Conservation (phyloP, 78 protist species). For the Planoprotostelium fungivorum region DNA sequence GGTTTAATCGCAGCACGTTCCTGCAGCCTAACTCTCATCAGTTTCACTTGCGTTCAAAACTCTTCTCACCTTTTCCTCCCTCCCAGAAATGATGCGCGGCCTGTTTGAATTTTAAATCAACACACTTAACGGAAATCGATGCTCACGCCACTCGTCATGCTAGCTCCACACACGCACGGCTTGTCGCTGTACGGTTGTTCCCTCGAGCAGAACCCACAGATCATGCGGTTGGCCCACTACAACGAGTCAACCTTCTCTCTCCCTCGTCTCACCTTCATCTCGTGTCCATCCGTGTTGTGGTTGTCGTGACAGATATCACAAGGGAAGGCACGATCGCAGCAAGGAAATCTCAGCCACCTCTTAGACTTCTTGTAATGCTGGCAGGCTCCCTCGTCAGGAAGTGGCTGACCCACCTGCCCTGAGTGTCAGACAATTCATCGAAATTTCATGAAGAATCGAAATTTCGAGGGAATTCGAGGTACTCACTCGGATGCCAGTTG, state of each 20-base stretch:
- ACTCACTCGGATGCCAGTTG: not conserved
- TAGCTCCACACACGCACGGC: not conserved
- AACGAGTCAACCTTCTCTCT: not conserved
- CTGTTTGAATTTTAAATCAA: not conserved
- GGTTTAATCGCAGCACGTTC: not conserved
- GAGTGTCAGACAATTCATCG: not conserved
- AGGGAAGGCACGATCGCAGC: constrained; percentile 50
- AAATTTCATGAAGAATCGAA: not conserved
- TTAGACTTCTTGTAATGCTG: constrained; percentile 20
- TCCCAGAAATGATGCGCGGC: not conserved
- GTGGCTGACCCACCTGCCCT: constrained; percentile 3
- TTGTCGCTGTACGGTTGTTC: constrained; percentile 30
- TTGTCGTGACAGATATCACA: constrained; percentile 46
- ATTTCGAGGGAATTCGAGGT: no score
- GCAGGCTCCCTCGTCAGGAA: constrained; percentile 36
- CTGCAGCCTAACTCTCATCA: no score
- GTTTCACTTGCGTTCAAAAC: no score
- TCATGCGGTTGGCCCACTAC: constrained; percentile 49
- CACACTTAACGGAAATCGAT: not conserved
- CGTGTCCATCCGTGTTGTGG: constrained; percentile 7
- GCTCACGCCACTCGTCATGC: not conserved
- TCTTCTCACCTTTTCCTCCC: not conserved
- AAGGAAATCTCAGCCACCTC: constrained; percentile 54
- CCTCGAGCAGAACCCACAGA: constrained; percentile 44
- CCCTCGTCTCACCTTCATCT: not conserved